A percentile compares a stretch with the other conserved stretches of the same genome.
These are phyloP conservation scores for Panellus pusillus DNA, from an alignment of 768 basidiomycete species.

Conservation along the genomic window DNA sequence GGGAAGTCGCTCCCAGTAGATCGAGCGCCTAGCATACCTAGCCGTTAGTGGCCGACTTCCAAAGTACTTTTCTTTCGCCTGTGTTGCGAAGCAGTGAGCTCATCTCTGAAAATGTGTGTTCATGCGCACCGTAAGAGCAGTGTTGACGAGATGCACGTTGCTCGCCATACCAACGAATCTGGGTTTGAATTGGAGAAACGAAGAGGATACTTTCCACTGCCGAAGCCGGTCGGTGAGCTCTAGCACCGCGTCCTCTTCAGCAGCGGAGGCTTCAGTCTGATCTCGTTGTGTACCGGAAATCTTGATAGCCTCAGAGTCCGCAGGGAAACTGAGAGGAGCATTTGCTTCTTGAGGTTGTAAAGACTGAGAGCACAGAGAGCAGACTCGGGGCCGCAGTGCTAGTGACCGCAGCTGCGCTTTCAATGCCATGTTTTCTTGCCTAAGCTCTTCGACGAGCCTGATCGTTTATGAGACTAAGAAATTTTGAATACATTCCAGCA, in stretches of 20 bases:
- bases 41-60: neutral
- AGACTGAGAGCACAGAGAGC: slow-evolving; percentile 16
- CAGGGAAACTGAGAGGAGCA: neutral
- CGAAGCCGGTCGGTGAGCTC: neutral
- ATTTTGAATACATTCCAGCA: slow-evolving; percentile 6
- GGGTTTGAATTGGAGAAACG: too few relatives aligned
- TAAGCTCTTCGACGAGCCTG: slow-evolving; percentile 48
- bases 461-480: slow-evolving; percentile 7
- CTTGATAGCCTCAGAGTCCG: neutral
- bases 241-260: slow-evolving; percentile 4
- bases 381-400: too few relatives aligned
- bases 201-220: neutral
- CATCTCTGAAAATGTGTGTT: neutral
- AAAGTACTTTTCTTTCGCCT: slow-evolving; percentile 9
- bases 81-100: neutral
- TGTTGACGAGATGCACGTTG: slow-evolving; percentile 7
- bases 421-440: slow-evolving; percentile 43
- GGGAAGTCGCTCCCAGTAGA: slow-evolving; percentile 4
- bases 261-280: neutral
- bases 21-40: neutral
- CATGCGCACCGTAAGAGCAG: slow-evolving; percentile 9
- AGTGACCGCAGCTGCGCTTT: slow-evolving; percentile 36
- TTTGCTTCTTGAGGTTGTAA: neutral
- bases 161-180: neutral
- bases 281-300: neutral